Base-by-base conservation (phyloP, 2,329 filamentous ascomycete genomes). In the Raffaelea albimanens region DNA sequence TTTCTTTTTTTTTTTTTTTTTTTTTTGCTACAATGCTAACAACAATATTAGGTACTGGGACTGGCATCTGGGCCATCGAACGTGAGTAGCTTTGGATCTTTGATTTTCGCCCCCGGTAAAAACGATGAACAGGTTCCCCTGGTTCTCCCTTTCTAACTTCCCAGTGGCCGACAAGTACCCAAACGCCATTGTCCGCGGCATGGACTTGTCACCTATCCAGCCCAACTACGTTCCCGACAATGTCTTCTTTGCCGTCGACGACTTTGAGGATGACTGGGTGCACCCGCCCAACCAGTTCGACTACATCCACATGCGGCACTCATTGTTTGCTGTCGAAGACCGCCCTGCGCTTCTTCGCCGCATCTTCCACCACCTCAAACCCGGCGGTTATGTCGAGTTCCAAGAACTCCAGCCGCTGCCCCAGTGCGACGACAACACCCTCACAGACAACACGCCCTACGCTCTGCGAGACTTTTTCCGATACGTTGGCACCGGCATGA, bases 131-230 rank as follows among this genome's bases (percentile, higher is more conserved):
- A n/a, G n/a, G n/a, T 18, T 23, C n/a, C n/a, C n/a, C 20, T 39
- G 7, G n/a, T 25, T 18, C 18, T 42, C 16, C 38, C 18, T 43
- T 31, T 41, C 18, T 41, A 21, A 20, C 33, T 16, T 16, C 18
- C 14, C 44, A 75, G 71, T 75, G 52, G 72, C 67, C 46, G 71
- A 76, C 46, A 58, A 59, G 29, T 75, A 70, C 47, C 68, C 69
- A 4, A 61, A 65, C 1, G 58, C 68, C 0, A 58, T 58, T 25
- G 68, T 76, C 40, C 67, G 68, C 38, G 72, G 71, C 50, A 66
- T 73, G 58, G 72, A 75, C 51, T 59, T 75, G 2, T 75, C 72
- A 1, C 72, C 71, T 1, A 76, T 75, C 38, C 72, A 76, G 44
- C 72, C 72, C 0, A 68, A 68, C 43, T 72, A 68, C 57, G 70